Base-by-base conservation (phyloP, 2,329 filamentous ascomycete species). In the Ambrosiella xylebori region DNA sequence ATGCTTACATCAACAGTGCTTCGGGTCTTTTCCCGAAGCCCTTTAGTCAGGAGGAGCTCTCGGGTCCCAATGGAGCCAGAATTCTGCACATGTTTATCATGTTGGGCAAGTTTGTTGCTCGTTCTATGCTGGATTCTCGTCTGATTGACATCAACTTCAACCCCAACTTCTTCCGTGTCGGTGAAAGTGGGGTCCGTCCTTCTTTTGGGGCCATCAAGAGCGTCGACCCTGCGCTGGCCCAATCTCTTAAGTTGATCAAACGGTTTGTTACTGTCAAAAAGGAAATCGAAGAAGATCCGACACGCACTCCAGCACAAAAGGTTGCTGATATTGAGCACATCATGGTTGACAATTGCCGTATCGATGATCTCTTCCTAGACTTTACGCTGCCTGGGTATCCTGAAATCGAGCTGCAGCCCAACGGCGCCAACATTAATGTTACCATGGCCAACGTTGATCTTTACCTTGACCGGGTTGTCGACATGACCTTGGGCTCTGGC, bases 141-240 rank as follows among this genome's bases (percentile, higher is more conserved):
- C 97, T 98, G 67, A 96, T 98, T 64, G 93, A 98, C 65, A 83
- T 98, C 63, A 93, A 91, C 58, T 93, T 98, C 71, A 98, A 96
- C 67, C 87, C 93, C 1, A 95, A 89, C 5, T 96, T 98, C 74
- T 98, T 98, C 82, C 87, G 91, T 59, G 86, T 96, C 63, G 88
- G 87, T 13, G 86, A 94, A 64, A 70, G 71, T 3, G 75, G 75
- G 0, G 82, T 95, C 3, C 82, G 82, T 19, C 89, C 90, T 11
- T 95, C 90, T 0, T 76, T 98, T 7, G 89, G 88, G 5, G 87
- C 93, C 1, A 83, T 98, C 53, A 94, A 90, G 68, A 81, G 85
- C 3, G 89, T 98, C 3, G 93, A 98, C 65, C 80, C 87, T 36
- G 84, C 86, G 59, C 74, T 98, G 19, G 91, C 90, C 19, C 85